Conservation (phyloP, 2,329 filamentous ascomycete genomes). For the Tolypocladium amazonense region DNA sequence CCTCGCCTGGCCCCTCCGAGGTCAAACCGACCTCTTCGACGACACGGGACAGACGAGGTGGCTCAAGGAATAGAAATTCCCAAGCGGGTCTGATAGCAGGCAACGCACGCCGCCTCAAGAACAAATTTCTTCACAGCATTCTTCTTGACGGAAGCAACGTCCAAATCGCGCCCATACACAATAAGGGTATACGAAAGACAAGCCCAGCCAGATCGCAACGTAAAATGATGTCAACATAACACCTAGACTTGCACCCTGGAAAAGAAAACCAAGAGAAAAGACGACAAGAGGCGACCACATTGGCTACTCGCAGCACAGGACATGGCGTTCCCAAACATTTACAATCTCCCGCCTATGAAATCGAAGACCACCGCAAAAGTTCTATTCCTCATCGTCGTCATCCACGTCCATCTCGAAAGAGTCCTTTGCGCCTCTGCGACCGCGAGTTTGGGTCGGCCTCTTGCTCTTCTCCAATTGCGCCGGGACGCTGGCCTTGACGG, state of each 20-base stretch:
- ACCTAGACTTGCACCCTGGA: not conserved
- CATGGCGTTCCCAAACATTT: not conserved
- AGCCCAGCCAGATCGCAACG: not conserved
- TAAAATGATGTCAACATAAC: not conserved
- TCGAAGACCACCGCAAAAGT: not conserved
- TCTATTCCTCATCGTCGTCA: constrained; percentile 14
- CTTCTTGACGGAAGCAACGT: not conserved
- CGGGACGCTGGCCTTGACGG: constrained; percentile 14
- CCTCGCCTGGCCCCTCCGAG: not conserved
- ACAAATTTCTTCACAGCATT: not conserved
- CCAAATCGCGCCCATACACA: not conserved
- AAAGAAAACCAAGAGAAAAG: not conserved
- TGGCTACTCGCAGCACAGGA: not conserved
- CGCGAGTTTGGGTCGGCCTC: constrained; percentile 15
- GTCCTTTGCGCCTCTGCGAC: constrained; percentile 13
- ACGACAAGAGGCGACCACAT: not conserved
- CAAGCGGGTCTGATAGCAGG: not conserved
- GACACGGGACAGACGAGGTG: not conserved
- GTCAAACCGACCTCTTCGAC: not conserved
- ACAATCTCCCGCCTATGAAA: not conserved
- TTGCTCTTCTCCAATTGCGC: constrained; percentile 10
- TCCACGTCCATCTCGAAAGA: constrained; percentile 24
- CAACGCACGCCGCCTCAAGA: not conserved
- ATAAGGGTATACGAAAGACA: not conserved
- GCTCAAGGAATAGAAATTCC: not conserved